Evolutionary conservation across 116 monocot species (phyloP).

Genomic region (Phalaenopsis hybrid): DNA sequence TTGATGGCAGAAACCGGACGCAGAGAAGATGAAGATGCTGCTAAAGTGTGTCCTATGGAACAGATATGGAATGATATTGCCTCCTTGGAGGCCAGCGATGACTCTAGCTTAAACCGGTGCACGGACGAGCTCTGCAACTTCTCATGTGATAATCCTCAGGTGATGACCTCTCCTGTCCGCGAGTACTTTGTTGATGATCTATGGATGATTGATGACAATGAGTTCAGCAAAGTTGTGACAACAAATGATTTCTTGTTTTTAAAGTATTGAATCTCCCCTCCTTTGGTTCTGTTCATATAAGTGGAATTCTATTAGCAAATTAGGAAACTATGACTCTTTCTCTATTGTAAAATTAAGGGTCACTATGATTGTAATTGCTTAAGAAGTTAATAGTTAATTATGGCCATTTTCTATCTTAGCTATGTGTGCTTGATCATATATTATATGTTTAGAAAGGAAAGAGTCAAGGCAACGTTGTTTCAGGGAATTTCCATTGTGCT

Average conservation of each 20-base stretch:
- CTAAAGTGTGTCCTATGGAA: slow-evolving; percentile 33
- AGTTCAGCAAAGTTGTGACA: slow-evolving; percentile 4
- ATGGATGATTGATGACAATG: slow-evolving; percentile 31
- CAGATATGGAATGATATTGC: slow-evolving; percentile 51
- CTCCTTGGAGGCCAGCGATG: slow-evolving; percentile 10
- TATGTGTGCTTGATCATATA: background rate
- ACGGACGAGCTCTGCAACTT: slow-evolving; percentile 17
- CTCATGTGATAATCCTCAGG: slow-evolving; percentile 4
- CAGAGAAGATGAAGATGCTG: slow-evolving; percentile 10
- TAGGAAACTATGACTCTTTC: background rate
- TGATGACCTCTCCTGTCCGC: slow-evolving; percentile 23
- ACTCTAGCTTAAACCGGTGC: slow-evolving; percentile 17
- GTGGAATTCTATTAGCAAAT: background rate
- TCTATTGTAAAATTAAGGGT: background rate
- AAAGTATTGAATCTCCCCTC: background rate
- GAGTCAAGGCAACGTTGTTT: background rate
- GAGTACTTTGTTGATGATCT: slow-evolving; percentile 19
- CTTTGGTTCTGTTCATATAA: background rate
- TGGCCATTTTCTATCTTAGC: background rate
- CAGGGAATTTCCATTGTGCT: background rate
- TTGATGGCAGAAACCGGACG: background rate
- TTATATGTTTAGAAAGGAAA: background rate
- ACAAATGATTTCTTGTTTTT: background rate
- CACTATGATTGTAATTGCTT: background rate
- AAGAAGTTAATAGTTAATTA: background rate